Evolutionary conservation across 1,284 basidiomycete species (phyloP).

Genomic region (Schizophyllum amplum): DNA sequence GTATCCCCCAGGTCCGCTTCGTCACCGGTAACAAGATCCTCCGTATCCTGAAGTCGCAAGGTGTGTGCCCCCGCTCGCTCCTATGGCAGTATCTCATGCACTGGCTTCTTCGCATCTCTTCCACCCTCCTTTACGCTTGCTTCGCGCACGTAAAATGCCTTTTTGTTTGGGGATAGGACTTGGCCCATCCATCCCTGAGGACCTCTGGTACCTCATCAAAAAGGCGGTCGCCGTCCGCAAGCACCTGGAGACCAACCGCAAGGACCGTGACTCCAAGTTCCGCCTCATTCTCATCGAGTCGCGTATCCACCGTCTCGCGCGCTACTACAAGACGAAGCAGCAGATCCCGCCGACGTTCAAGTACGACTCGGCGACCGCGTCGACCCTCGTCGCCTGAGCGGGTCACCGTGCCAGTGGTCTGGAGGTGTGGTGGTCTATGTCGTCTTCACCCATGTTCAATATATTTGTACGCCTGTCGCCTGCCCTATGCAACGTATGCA

Average conservation of each 20-base stretch:
- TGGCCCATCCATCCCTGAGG: conserved; percentile 96
- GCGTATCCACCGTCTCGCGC: conserved; percentile 81
- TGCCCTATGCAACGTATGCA: background rate
- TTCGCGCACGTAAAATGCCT: conserved; percentile 28
- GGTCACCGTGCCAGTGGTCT: conserved; percentile 1
- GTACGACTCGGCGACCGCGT: conserved; percentile 91
- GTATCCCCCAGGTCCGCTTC: conserved; percentile 95
- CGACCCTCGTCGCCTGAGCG: conserved; percentile 70
- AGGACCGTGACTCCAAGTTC: conserved; percentile 99
- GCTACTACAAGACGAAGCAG: conserved; percentile 98
- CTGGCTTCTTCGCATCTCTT: conserved; percentile 15
- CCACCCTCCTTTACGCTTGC: conserved; percentile 8
- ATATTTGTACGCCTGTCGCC: background rate
- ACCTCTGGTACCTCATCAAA: conserved; percentile 99
- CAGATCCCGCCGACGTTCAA: conserved; percentile 98
- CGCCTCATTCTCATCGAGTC: conserved; percentile 98
- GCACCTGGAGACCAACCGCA: conserved; percentile 97
- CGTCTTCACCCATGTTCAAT: background rate
- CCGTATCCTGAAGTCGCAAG: conserved; percentile 93
- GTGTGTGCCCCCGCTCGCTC: conserved; percentile 37
- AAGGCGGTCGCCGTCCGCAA: conserved; percentile 99
- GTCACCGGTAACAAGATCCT: conserved; percentile 99
- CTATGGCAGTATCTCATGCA: conserved; percentile 7
- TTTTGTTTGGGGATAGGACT: conserved; percentile 79
- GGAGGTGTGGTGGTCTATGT: background rate